A percentile compares a stretch with the other conserved stretches of the same genome.
These are phyloP conservation scores for Aspergillus viridinutans DNA, from an alignment of 2,329 filamentous ascomycete genomes.

Conservation along the genomic window DNA sequence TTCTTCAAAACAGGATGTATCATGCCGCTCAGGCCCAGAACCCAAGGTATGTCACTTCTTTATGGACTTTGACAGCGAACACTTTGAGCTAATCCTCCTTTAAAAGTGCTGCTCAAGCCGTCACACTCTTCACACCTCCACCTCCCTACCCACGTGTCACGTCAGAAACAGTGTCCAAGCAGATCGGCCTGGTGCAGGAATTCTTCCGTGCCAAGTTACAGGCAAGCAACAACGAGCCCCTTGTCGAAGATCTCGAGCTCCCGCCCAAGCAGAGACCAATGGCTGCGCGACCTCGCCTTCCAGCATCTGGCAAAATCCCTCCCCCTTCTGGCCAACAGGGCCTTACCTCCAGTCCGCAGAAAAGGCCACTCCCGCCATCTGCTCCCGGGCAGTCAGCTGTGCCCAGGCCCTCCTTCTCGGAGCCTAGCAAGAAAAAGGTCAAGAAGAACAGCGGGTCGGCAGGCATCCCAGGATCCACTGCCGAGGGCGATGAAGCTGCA, in stretches of 20 bases:
- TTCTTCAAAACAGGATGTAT: conserved; percentile 86
- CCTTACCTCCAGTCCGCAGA: conserved; percentile 37
- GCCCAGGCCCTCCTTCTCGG: conserved; percentile 24
- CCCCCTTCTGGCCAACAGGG: conserved; percentile 28
- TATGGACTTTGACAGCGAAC: not conserved
- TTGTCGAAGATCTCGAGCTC: conserved; percentile 91
- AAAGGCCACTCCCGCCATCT: conserved; percentile 33
- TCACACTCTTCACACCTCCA: conserved; percentile 59
- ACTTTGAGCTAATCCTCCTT: conserved; percentile 5
- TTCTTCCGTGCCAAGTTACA: conserved; percentile 90
- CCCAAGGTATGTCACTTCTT: conserved; percentile 45
- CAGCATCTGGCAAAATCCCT: conserved; percentile 45
- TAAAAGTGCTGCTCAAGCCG: conserved; percentile 42
- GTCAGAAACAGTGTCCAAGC: conserved; percentile 67
- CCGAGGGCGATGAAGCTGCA: conserved; percentile 24
- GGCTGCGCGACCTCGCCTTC: conserved; percentile 40
- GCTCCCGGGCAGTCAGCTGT: conserved; percentile 17
- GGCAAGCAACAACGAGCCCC: conserved; percentile 72
- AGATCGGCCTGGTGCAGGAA: conserved; percentile 83
- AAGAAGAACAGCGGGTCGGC: conserved; percentile 39
- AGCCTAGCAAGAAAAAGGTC: conserved; percentile 41
- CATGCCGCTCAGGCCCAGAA: conserved; percentile 78
- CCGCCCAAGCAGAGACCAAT: conserved; percentile 76
- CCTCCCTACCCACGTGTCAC: conserved; percentile 73
- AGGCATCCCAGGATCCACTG: conserved; percentile 21